Base-by-base conservation (phyloP, 78 protist species). In the Pigoraptor vietnamica region DNA sequence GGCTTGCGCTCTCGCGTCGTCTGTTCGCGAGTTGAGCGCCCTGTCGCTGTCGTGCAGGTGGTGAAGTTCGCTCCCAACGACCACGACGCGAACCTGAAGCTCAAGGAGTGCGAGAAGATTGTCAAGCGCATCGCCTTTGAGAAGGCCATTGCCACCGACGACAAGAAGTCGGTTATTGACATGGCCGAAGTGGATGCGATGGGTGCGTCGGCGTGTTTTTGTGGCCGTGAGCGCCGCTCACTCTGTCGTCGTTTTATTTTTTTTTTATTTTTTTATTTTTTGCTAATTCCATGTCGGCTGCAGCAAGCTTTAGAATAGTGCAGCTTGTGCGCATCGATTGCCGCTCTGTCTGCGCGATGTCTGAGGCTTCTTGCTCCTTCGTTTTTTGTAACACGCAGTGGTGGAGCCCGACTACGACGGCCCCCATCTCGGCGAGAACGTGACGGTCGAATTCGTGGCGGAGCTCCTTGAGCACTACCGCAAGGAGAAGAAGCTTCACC, bases 391-490 rank as follows among this genome's bases (percentile, higher is more conserved):
- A 6, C 88, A 81, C 19, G 86, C 48, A 79, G 93, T 79, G 79
- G 94, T 95, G 0, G 96, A 93, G 39, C 83, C 33, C 29, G 81
- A 94, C 39, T 96, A 96, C 89, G 92, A 92, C 81, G 97, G 97
- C 56, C 97, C 97, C 36, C 93, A 32, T n/a, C 37, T 97, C 86
- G 40, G 91, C 48, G 97, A 89, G 34, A 81, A 94, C 24, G 82
- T 96, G 40, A 92, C 96, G 24, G 19, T 36, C 35, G 96, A 97
- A 89, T 97, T 95, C 88, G 97, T 97, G 23, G 29, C 83, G 34
- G 96, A 91, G 89, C 24, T 97, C 93, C 32, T 94, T 0, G 93
- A 90, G 35, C 56, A 48, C 40, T 90, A 96, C 86, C 88, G 88
- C 40, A 33, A 23, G 29, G 95, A 97, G 92, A 95, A 95, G 92